Conservation (phyloP, 352 stramenopile species). For the Pythium pectinolyticum region DNA sequence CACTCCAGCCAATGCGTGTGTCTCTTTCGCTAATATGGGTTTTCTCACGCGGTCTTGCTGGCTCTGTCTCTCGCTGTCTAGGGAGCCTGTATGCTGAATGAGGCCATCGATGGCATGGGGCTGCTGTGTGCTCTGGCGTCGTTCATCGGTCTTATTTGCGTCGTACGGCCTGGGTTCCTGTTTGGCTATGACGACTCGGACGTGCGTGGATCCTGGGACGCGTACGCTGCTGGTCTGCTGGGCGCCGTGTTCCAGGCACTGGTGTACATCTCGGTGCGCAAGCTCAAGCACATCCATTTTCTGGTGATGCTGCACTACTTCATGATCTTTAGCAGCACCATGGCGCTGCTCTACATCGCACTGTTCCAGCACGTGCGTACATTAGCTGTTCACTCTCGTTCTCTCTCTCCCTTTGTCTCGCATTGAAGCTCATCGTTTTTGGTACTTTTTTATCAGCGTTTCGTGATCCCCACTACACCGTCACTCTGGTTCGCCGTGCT, state of each 20-base stretch:
- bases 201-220: background rate
- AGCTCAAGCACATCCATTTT: constrained; percentile 26
- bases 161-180: constrained; percentile 45
- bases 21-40: too few species aligned
- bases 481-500: constrained; percentile 14
- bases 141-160: constrained; percentile 49
- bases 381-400: background rate
- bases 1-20: background rate
- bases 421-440: background rate
- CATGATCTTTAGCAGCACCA: constrained; percentile 20
- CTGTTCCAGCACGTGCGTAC: constrained; percentile 17
- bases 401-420: too few species aligned
- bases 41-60: too few species aligned
- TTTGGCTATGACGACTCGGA: constrained; percentile 30
- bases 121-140: constrained; percentile 36
- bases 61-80: too few species aligned
- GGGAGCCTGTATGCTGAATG: constrained; percentile 39
- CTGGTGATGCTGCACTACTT: constrained; percentile 35
- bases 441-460: background rate
- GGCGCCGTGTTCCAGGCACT: constrained; percentile 19
- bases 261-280: constrained; percentile 24
- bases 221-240: constrained; percentile 2
- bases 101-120: constrained; percentile 45
- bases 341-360: constrained; percentile 13
- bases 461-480: constrained; percentile 5